These are phyloP conservation scores for Amanita muscaria DNA, from an alignment of 768 basidiomycete species.

Conservation along the genomic window DNA sequence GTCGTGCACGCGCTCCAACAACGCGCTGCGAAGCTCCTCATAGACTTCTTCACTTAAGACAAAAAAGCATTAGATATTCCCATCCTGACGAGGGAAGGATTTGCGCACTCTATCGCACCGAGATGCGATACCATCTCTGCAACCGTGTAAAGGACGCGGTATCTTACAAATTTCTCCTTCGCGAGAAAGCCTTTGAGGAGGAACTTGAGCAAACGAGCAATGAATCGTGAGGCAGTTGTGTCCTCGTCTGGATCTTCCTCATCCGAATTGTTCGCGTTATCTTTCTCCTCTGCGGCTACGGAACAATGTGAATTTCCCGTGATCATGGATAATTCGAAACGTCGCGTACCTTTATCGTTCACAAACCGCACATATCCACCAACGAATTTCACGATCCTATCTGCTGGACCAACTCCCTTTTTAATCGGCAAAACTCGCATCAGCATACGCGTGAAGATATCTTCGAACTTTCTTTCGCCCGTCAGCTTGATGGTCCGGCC, in stretches of 20 bases:
- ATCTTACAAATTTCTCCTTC: slow-evolving; percentile 84
- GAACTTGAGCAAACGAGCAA: slow-evolving; percentile 51
- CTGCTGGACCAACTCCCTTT: slow-evolving; percentile 71
- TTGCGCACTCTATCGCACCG: slow-evolving; percentile 73
- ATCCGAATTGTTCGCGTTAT: slow-evolving; percentile 30
- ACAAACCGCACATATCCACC: slow-evolving; percentile 69
- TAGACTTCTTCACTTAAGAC: slow-evolving; percentile 68
- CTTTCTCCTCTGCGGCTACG: slow-evolving; percentile 32
- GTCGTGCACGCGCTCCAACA: slow-evolving; percentile 70
- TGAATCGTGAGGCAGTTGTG: slow-evolving; percentile 60
- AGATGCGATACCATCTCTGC: slow-evolving; percentile 74
- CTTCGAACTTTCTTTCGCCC: slow-evolving; percentile 75
- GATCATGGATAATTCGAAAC: not conserved
- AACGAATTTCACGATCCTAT: slow-evolving; percentile 75
- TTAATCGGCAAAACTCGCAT: slow-evolving; percentile 59
- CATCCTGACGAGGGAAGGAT: not conserved
- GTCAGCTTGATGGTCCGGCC: slow-evolving; percentile 41
- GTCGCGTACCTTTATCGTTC: slow-evolving; percentile 60
- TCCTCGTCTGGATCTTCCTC: slow-evolving; percentile 44
- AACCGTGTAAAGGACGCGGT: slow-evolving; percentile 67
- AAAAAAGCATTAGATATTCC: not conserved
- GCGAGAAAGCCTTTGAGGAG: slow-evolving; percentile 72
- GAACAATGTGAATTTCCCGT: not conserved
- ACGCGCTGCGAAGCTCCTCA: slow-evolving; percentile 42
- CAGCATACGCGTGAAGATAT: slow-evolving; percentile 51